These are phyloP conservation scores for Fusarium longipes DNA, from an alignment of 2,329 filamentous ascomycete genomes.

Conservation along the genomic window DNA sequence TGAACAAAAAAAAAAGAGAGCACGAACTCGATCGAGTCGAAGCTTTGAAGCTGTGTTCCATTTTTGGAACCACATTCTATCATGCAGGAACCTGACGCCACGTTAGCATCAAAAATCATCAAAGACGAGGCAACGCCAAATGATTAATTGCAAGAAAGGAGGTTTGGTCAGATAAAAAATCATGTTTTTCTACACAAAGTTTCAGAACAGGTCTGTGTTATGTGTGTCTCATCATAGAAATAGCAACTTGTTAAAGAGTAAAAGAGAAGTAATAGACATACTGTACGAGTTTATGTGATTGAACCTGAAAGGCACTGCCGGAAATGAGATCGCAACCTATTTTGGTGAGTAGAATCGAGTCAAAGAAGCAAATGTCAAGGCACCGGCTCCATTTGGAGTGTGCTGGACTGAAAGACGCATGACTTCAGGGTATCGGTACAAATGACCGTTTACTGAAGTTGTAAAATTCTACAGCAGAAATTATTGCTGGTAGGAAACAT, in stretches of 20 bases:
- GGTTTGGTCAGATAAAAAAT: slow-evolving; percentile 43
- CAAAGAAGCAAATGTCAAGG: neutral
- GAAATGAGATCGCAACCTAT: neutral
- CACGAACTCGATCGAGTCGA: slow-evolving; percentile 10
- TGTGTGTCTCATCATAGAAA: slow-evolving; percentile 48
- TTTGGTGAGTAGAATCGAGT: slow-evolving; percentile 6
- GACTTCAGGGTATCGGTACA: neutral
- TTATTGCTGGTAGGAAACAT: neutral
- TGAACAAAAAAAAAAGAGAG: slow-evolving; percentile 14
- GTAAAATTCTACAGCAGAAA: neutral
- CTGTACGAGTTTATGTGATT: neutral
- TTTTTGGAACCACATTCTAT: slow-evolving; percentile 23
- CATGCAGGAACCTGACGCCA: slow-evolving; percentile 7
- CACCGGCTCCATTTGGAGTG: neutral
- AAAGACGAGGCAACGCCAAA: slow-evolving; percentile 12
- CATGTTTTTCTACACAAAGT: slow-evolving; percentile 47
- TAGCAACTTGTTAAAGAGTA: neutral
- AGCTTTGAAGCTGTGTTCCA: slow-evolving; percentile 15
- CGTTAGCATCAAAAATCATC: slow-evolving; percentile 28
- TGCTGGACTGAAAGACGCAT: neutral
- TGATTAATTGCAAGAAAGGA: slow-evolving; percentile 5
- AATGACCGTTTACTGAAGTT: too few species aligned
- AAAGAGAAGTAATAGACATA: slow-evolving; percentile 16
- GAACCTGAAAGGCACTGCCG: neutral
- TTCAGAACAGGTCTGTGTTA: slow-evolving; percentile 54